Base-by-base conservation (phyloP, 768 basidiomycete species). In the Sporobolomyces pararoseus region DNA sequence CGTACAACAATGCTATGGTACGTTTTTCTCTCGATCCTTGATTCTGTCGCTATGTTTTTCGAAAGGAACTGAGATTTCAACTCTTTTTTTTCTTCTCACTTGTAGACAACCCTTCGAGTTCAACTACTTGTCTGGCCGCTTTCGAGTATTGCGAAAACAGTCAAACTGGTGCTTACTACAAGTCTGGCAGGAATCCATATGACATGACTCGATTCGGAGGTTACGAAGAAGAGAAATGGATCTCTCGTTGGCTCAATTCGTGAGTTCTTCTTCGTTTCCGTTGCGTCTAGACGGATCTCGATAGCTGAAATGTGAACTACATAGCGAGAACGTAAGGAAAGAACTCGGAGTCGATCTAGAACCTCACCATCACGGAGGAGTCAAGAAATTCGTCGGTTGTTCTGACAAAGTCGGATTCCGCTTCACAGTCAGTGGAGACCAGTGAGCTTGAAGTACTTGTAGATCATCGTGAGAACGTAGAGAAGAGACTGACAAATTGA, bases 161-260 rank as follows among this genome's bases (percentile, higher is more conserved):
- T 17, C 67, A 76, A 61, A 71, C 69, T 0, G 71, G 57, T 12
- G 52, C 67, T 21, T 77, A 73, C 53, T 54, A 63, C 51, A 34
- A 21, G 32, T 69, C 70, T 0, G 75, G 76, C 0, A 57, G 72
- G 27, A 75, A 57, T 34, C 37, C 66, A 17, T 75, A 70, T 61
- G 65, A 75, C 49, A 68, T 75, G 63, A 23, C 21, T 17, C 68
- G 71, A 54, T 73, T 60, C 23, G 76, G 76, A 32, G 74, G 70
- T n/a, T 77, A 76, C 52, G 67, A 31, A 7, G 75, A 76, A 58
- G 67, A 73, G n/a, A 35, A 66, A 44, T 71, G 70, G 75, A 71
- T 76, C 49, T 39, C 29, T 1, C 3, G 16, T 37, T 77, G 58
- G 65, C 51, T 77, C 39, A 77, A 76, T 62, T 47, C 57, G 67